Evolutionary conservation across 2,329 filamentous ascomycete species (phyloP), one percentile per base, ranked within the genome.

Genomic region (Blumeria graminis): DNA sequence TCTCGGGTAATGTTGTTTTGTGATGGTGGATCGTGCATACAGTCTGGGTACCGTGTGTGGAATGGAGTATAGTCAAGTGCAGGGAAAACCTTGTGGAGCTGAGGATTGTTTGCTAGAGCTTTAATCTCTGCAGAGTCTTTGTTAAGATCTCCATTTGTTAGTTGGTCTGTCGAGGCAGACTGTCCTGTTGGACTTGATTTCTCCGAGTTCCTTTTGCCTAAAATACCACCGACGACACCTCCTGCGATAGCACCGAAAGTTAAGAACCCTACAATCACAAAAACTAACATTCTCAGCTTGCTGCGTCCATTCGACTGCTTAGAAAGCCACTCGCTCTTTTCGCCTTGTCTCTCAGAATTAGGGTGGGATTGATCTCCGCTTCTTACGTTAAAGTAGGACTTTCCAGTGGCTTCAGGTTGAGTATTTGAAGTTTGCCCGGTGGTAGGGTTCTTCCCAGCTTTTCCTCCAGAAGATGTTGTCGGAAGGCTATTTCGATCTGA

Each of bases 1-100:
- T 96, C 90, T 56, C 86, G 80, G 0, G 92, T 96, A 61, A 96
- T 75, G 66, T 96, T 95, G 71, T 96, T 94, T 67, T 95, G 90
- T 36, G 82, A 89, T 0, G 90, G 84, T 0, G 86, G 85, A 62
- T 82, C 76, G 56, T 75, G 71, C 35, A 89, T 61, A 68, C 90
- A 96, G 41, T 82, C 81, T 2, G 90, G 90, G 63, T 90, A 95
- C 68, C 95, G 89, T 0, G 86, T 80, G 66, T 93, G 88, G 68
- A 92, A 77, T 0, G 90, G 88, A 0, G 90, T 96, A 67, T 96
- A 96, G 69, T 95, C 90, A 70, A 96, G 86, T 32, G 88, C 90
- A 0, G 88, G 86, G 68, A 96, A 96, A 1, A 96, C 87, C 68
- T 87, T 93, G 74, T 94, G 87, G 28, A 96, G 74, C 60, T 88